These are phyloP conservation scores for Debaryomyces tyrocola DNA, from an alignment of 805 yeast genomes.

Conservation along the genomic window DNA sequence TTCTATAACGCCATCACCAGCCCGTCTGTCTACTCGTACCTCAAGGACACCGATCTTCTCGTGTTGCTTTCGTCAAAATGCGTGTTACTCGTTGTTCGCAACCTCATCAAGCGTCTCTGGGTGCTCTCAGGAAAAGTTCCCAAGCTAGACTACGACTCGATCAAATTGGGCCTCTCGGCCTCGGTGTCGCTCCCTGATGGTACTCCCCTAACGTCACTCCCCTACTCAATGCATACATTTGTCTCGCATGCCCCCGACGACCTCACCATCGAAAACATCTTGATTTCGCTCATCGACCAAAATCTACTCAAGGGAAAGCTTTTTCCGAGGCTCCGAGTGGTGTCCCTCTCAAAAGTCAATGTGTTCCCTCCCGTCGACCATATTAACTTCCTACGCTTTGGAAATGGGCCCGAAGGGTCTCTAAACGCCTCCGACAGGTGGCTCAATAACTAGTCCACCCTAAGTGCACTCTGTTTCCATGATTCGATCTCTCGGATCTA, in stretches of 20 bases:
- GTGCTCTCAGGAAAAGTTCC: conserved; percentile 19
- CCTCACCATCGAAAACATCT: conserved; percentile 47
- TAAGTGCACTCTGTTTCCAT: neutral
- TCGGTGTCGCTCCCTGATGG: conserved; percentile 7
- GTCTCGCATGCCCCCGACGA: conserved; percentile 27
- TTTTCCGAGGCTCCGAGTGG: conserved; percentile 37
- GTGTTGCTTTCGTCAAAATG: conserved; percentile 48
- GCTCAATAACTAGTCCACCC: conserved; percentile 4
- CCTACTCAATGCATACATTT: conserved; percentile 1
- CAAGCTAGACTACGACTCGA: conserved; percentile 28
- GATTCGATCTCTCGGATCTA: neutral
- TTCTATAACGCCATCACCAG: conserved; percentile 29
- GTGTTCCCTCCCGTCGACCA: conserved; percentile 39
- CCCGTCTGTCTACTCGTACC: conserved; percentile 28
- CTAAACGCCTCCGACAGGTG: conserved; percentile 14
- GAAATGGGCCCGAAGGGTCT: conserved; percentile 19
- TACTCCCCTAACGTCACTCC: neutral
- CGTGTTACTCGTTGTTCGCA: conserved; percentile 46
- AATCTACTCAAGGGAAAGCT: conserved; percentile 55
- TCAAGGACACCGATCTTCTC: conserved; percentile 37
- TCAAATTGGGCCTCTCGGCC: conserved; percentile 19
- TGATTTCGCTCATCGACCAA: conserved; percentile 53
- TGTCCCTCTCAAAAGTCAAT: conserved; percentile 42
- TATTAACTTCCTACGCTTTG: conserved; percentile 24
- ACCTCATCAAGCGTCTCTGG: conserved; percentile 40